Conservation (phyloP, 2,329 filamentous ascomycete species). For the Falciphora oryzae region DNA sequence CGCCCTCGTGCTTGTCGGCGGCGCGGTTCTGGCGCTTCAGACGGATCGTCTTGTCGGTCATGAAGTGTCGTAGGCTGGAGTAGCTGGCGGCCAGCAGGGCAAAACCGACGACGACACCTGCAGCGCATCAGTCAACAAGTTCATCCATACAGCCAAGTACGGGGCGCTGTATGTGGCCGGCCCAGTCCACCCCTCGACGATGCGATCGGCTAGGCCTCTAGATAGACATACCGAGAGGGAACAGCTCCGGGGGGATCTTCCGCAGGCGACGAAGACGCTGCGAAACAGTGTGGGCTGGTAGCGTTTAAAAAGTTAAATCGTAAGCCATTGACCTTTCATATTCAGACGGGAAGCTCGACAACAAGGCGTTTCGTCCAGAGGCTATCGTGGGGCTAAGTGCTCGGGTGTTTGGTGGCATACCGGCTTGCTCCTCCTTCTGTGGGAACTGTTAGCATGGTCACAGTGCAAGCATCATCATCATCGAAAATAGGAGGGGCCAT, state of each 20-base stretch:
- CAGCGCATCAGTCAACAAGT: constrained; percentile 5
- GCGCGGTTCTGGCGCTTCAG: constrained; percentile 64
- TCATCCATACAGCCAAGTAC: neutral
- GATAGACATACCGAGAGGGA: constrained; percentile 73
- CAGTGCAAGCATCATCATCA: no score
- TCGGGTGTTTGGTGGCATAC: constrained; percentile 41
- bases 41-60: constrained; percentile 87
- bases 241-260: constrained; percentile 88
- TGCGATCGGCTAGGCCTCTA: neutral
- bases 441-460: constrained; percentile 11
- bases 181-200: neutral
- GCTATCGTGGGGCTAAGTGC: no score
- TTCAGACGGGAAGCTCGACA: neutral
- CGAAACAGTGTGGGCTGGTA: constrained; percentile 86
- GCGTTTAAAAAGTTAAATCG: constrained; percentile 13
- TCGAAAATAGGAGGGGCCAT: constrained; percentile 29
- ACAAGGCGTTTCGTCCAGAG: no score
- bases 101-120: constrained; percentile 82
- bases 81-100: constrained; percentile 77
- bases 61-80: constrained; percentile 75
- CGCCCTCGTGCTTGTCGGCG: constrained; percentile 27
- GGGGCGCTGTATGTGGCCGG: no score
- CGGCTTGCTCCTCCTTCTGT: constrained; percentile 62
- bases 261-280: constrained; percentile 88
- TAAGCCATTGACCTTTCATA: constrained; percentile 7